Conservation (phyloP, 2,329 filamentous ascomycete species). For the Alternaria dauci region DNA sequence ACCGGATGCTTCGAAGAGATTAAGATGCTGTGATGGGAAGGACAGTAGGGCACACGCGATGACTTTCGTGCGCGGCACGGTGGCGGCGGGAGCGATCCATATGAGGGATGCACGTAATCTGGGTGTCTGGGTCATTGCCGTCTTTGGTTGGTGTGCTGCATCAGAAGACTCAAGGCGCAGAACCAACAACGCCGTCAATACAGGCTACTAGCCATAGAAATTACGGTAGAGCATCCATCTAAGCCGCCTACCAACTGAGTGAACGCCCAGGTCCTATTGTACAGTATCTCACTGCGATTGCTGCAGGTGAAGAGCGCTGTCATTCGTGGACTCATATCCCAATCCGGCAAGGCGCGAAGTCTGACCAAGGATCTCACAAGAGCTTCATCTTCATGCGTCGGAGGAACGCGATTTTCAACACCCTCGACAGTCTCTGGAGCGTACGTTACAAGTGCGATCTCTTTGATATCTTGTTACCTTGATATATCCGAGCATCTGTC, state of each 20-base stretch:
- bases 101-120: slow-evolving; percentile 20
- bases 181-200: not conserved
- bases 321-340: slow-evolving; percentile 21
- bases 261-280: not conserved
- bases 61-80: not conserved
- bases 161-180: slow-evolving; percentile 13
- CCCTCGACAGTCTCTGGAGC: slow-evolving; percentile 23
- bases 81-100: not conserved
- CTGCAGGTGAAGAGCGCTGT: slow-evolving; percentile 13
- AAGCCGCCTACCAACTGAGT: not conserved
- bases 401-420: slow-evolving; percentile 31
- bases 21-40: not conserved
- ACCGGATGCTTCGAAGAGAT: not conserved
- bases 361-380: slow-evolving; percentile 26
- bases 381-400: slow-evolving; percentile 36
- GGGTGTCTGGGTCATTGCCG: slow-evolving; percentile 22
- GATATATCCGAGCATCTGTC: not conserved
- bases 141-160: slow-evolving; percentile 30
- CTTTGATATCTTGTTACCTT: slow-evolving; percentile 7
- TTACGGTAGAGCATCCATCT: not conserved
- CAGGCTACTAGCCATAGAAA: not conserved
- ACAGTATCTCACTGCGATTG: slow-evolving; percentile 1
- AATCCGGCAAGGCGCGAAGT: slow-evolving; percentile 19
- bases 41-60: not conserved
- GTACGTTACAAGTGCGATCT: slow-evolving; percentile 14